These are phyloP conservation scores for Triangularia verruculosa DNA, from an alignment of 2,329 filamentous ascomycete genomes.

Conservation along the genomic window DNA sequence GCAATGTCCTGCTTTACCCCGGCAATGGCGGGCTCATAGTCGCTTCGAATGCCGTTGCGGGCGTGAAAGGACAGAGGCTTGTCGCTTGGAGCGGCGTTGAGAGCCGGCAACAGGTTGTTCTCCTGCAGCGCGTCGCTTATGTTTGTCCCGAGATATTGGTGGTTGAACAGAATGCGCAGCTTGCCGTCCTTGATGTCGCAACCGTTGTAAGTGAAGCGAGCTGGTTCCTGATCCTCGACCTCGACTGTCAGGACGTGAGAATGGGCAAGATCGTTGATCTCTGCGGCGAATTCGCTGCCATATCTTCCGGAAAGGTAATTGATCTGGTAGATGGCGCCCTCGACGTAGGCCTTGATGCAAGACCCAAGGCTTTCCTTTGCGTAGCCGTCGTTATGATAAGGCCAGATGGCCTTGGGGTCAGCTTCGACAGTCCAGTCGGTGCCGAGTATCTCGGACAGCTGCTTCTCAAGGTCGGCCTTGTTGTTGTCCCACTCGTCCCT, in stretches of 20 bases:
- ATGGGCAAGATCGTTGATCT: conserved; percentile 47
- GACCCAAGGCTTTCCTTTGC: conserved; percentile 42
- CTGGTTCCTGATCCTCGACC: conserved; percentile 40
- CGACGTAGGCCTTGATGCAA: conserved; percentile 45
- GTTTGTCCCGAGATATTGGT: conserved; percentile 45
- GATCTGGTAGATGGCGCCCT: conserved; percentile 40
- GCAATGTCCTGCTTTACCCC: conserved; percentile 39
- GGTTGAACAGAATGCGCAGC: conserved; percentile 48
- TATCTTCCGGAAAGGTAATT: conserved; percentile 37
- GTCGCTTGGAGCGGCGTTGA: conserved; percentile 43
- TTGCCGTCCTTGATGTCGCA: conserved; percentile 43
- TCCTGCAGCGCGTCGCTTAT: conserved; percentile 38
- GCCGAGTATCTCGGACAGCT: conserved; percentile 46
- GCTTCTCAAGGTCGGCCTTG: conserved; percentile 42
- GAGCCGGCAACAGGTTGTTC: conserved; percentile 40
- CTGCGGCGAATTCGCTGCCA: conserved; percentile 40
- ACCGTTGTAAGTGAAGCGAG: conserved; percentile 44
- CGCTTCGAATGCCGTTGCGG: conserved; percentile 41
- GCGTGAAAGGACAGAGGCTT: conserved; percentile 41
- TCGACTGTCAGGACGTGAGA: conserved; percentile 46
- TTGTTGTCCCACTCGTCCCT: conserved; percentile 52
- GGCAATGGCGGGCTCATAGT: conserved; percentile 45
- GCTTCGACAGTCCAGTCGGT: conserved; percentile 49
- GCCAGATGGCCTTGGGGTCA: conserved; percentile 45
- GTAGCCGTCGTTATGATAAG: conserved; percentile 44